phyloP scores from a whole-genome alignment of 768 basidiomycete genomes.

The Serendipita sp. region DNA sequence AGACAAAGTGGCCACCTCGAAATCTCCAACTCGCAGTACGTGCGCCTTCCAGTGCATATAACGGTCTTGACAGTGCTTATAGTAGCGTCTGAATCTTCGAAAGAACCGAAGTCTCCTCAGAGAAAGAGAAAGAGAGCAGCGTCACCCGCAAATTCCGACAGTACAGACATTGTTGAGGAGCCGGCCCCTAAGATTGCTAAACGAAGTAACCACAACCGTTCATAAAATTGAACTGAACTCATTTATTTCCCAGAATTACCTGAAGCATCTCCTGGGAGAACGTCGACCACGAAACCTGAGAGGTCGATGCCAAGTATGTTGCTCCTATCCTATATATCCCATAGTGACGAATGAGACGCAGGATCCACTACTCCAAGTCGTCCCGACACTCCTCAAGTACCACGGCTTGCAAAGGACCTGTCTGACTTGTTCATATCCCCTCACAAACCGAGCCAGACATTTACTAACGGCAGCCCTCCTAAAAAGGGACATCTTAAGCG shows the following conservation, averaged over 20 bases:
- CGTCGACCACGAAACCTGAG: background rate
- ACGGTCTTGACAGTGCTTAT: no score
- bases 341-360: no score
- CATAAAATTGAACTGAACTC: background rate
- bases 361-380: background rate
- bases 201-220: background rate
- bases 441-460: background rate
- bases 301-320: background rate
- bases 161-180: background rate
- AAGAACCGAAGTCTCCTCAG: background rate
- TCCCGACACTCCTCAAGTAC: background rate
- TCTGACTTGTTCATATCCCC: conserved; percentile 1
- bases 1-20: no score
- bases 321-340: background rate
- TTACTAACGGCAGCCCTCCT: background rate
- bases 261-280: background rate
- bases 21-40: no score
- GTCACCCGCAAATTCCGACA: background rate
- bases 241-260: background rate
- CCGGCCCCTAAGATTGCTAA: background rate
- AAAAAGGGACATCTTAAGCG: background rate
- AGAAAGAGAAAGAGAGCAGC: background rate
- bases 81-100: no score
- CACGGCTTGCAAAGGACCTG: background rate
- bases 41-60: no score